Conservation (phyloP, 2,329 filamentous ascomycete genomes). For the Diaporthe sp. region DNA sequence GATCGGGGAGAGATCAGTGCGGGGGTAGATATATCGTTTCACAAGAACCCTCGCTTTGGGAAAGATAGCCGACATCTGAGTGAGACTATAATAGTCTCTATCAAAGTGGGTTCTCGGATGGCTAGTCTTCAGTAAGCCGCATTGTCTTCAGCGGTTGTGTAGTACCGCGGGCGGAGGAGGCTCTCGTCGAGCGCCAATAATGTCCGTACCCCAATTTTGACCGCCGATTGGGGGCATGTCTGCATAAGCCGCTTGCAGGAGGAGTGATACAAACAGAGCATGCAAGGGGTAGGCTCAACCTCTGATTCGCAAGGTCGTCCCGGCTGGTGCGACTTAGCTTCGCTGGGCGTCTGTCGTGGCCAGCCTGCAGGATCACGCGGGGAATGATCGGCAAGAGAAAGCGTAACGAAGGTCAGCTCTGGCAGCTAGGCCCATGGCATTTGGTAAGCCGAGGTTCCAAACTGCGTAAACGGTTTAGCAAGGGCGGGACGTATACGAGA, state of each 20-base stretch:
- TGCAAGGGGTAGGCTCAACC: background rate
- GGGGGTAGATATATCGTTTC: background rate
- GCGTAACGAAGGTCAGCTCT: background rate
- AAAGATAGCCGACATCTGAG: background rate
- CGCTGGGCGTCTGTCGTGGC: constrained; percentile 8
- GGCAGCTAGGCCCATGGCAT: background rate
- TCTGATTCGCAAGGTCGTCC: background rate
- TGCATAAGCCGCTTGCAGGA: constrained; percentile 17
- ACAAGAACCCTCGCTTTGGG: background rate
- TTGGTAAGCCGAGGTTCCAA: background rate
- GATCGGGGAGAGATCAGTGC: background rate
- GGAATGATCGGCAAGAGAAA: background rate
- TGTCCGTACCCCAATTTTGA: background rate
- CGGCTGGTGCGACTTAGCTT: background rate
- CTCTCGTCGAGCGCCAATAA: background rate
- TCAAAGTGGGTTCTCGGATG: background rate
- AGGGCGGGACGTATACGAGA: no score
- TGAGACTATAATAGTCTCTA: background rate
- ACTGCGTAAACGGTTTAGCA: background rate
- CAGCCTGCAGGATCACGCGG: constrained; percentile 11
- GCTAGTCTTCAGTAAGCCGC: background rate
- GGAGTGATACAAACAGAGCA: background rate
- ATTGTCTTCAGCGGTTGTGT: background rate
- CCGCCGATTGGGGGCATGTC: background rate
- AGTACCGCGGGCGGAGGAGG: background rate